Base-by-base conservation (phyloP, 495 filamentous ascomycete species). In the Neurospora hispaniola region DNA sequence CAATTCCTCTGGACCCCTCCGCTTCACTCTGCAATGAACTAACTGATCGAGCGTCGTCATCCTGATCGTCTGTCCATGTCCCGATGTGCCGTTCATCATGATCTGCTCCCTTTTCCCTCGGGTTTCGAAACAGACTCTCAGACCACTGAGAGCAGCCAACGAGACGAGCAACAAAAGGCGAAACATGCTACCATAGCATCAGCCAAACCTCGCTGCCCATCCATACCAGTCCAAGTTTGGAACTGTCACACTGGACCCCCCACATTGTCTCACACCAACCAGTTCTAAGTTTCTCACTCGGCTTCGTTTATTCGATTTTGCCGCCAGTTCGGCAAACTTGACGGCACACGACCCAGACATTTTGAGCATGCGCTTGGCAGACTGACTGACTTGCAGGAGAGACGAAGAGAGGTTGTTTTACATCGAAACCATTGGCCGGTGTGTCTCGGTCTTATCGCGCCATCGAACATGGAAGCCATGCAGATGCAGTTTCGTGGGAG, bases 401-500 rank as follows among this genome's bases (percentile, higher is more conserved):
- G n/a, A 23, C 8, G 44, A 48, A 48, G 23, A 48, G n/a, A 48
- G n/a, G 46, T 10, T 48, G 20, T 54, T 54, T 54, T 6, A 54
- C 20, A 54, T 27, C 12, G 0, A 62, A 35, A 11, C 72, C 43
- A 76, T 76, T 76, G 74, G 74, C 41, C 72, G 42, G 31, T 23
- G 23, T 14, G 7, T 23, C 59, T 42, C 69, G 70, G 44, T 70
- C 73, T 77, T 77, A 75, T 77, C 75, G 75, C 69, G 48, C 54
- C 72, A 76, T 76, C 75, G 71, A 72, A 74, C 73, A 76, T 59
- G 42, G 16, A 59, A 70, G 40, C 40, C 73, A 62, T 71, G 74
- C 70, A 70, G 75, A 71, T 62, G 54, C 11, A 59, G 59, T 73
- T 69, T 73, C 71, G 74, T 76, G 73, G 73, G 69, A 76, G 69